These are phyloP conservation scores for Penicillium desertorum DNA, from an alignment of 495 filamentous ascomycete genomes.

Conservation along the genomic window DNA sequence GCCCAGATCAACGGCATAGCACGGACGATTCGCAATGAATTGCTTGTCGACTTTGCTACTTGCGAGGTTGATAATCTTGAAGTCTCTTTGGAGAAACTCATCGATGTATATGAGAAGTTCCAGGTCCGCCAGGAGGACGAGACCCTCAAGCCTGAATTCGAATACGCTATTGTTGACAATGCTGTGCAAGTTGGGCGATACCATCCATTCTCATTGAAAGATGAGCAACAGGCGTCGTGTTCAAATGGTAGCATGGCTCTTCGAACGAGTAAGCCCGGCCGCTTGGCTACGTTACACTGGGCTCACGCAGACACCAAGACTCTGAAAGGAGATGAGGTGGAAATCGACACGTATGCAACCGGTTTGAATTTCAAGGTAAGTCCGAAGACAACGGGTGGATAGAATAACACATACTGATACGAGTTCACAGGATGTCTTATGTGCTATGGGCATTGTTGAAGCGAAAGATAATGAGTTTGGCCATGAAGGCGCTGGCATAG, in stretches of 20 bases:
- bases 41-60: conserved; percentile 40
- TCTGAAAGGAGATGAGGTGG: conserved; percentile 24
- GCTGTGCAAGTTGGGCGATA: conserved; percentile 27
- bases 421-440: conserved; percentile 33
- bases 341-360: conserved; percentile 29
- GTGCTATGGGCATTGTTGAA: conserved; percentile 40
- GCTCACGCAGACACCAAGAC: conserved; percentile 27
- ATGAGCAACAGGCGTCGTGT: conserved; percentile 9
- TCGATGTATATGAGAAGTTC: conserved; percentile 29
- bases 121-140: conserved; percentile 11
- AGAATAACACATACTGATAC: neutral
- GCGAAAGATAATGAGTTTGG: conserved; percentile 35
- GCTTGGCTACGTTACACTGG: conserved; percentile 50
- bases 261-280: conserved; percentile 15
- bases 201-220: conserved; percentile 19
- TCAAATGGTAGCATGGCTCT: conserved; percentile 12
- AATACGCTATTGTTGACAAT: conserved; percentile 31
- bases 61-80: conserved; percentile 39
- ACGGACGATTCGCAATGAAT: conserved; percentile 42
- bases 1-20: conserved; percentile 39
- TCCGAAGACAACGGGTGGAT: neutral
- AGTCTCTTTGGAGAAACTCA: conserved; percentile 9
- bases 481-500: conserved; percentile 41
- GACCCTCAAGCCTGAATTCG: conserved; percentile 29
- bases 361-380: conserved; percentile 38